Evolutionary conservation across 1,284 basidiomycete species (phyloP).

Genomic region (Omphalotus olearius): DNA sequence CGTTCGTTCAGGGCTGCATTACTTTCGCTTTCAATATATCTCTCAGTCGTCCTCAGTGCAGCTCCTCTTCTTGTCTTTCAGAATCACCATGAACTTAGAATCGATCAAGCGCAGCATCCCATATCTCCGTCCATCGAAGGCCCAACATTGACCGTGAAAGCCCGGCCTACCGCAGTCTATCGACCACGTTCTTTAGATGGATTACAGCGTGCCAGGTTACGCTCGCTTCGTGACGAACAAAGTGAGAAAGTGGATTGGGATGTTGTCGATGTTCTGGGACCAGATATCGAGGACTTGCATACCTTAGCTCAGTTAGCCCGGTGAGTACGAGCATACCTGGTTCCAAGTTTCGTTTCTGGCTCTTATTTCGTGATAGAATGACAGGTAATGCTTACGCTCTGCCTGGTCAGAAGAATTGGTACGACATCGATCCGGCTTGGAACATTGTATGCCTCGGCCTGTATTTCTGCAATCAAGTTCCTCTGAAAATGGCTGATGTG

Average conservation of each 20-base stretch:
- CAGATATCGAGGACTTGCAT: constrained; percentile 76
- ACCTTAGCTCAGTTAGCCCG: constrained; percentile 75
- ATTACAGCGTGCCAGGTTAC: constrained; percentile 46
- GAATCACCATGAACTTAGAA: too few relatives aligned
- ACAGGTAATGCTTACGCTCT: constrained; percentile 85
- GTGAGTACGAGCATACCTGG: background rate
- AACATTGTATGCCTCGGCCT: constrained; percentile 52
- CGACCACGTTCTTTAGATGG: constrained; percentile 51
- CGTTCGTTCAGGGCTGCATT: too few relatives aligned
- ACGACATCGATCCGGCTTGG: constrained; percentile 73
- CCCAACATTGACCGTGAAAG: constrained; percentile 28
- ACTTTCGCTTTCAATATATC: too few relatives aligned
- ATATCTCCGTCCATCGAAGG: too few relatives aligned
- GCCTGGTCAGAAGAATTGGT: constrained; percentile 74
- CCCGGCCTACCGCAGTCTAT: constrained; percentile 55
- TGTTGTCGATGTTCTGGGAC: constrained; percentile 46
- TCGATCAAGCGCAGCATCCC: too few relatives aligned
- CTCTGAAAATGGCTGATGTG: background rate
- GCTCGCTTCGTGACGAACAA: constrained; percentile 41
- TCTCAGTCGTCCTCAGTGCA: too few relatives aligned
- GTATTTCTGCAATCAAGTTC: background rate
- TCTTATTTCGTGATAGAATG: constrained; percentile 57
- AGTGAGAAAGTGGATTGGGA: constrained; percentile 59
- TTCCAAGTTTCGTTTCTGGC: background rate
- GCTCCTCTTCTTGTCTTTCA: too few relatives aligned